A percentile compares a stretch with the other conserved stretches of the same genome.
Evolutionary conservation across 208 protist species (phyloP).

Genomic region (Leishmania lainsoni): DNA sequence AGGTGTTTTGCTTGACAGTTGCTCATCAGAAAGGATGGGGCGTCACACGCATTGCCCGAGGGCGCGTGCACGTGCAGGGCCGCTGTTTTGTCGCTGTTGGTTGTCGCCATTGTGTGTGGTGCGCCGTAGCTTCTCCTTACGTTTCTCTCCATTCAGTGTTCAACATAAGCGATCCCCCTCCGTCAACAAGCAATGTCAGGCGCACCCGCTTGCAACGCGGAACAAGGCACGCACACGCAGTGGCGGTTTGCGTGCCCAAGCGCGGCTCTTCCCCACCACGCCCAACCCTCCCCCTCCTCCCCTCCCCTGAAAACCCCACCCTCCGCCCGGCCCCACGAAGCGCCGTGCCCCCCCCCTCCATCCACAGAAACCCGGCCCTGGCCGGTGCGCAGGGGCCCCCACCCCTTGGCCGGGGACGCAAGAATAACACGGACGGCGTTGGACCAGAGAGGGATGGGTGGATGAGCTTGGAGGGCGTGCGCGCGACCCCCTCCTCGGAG

Average conservation of each 20-base stretch:
- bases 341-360: neutral
- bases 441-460: no score
- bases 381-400: neutral
- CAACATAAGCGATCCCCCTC: constrained; percentile 4
- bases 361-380: neutral
- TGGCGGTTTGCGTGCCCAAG: neutral
- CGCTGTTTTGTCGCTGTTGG: neutral
- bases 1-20: neutral
- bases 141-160: neutral
- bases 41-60: neutral
- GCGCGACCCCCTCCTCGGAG: neutral
- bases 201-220: neutral
- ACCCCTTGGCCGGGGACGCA: neutral
- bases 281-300: neutral
- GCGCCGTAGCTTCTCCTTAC: neutral
- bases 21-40: neutral
- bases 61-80: no score
- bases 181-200: neutral
- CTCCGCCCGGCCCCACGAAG: neutral
- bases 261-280: neutral
- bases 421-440: neutral
- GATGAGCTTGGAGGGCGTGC: neutral
- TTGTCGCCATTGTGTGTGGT: neutral
- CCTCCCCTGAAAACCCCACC: neutral
- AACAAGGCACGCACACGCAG: neutral